phyloP scores from a whole-genome alignment of 306 rosid genomes.

The cucumber (Cucumis sativus) region Cucumber_9930_V3 NC_026661.2:1464001-1464500 shows the following conservation, averaged over 20 bases:
- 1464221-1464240: constrained; percentile 54
- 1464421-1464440: too few relatives aligned
- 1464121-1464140: background rate
- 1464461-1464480: too few relatives aligned
- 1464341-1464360: background rate
- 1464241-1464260: constrained; percentile 21
- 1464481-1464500: too few relatives aligned
- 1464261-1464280: background rate
- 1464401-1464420: background rate
- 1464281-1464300: background rate
- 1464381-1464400: background rate
- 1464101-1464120: background rate
- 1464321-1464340: too few relatives aligned
- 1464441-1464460: too few relatives aligned
- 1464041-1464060: constrained; percentile 80
- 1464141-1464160: background rate
- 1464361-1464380: background rate
- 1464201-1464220: constrained; percentile 33
- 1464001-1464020: constrained; percentile 65
- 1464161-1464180: constrained; percentile 2
- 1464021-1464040: constrained; percentile 78
- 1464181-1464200: background rate
- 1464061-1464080: constrained; percentile 27
- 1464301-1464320: background rate
- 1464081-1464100: background rate